Conservation (phyloP, 2,329 filamentous ascomycete species). For the Didymellaceae sp. region DNA sequence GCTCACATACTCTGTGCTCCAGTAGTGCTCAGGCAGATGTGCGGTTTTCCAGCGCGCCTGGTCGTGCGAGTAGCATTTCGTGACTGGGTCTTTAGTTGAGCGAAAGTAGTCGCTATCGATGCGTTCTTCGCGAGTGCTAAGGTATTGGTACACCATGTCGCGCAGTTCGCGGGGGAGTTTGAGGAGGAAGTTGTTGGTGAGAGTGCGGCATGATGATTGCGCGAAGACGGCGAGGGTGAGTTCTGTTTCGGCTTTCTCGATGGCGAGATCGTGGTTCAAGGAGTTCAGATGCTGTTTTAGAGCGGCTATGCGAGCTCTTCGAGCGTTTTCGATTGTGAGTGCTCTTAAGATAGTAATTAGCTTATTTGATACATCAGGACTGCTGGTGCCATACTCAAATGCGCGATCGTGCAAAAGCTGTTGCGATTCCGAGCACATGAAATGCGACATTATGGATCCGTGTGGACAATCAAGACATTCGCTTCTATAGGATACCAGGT, state of each 20-base stretch:
- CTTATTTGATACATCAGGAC: too few species aligned
- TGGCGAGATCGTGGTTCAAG: conserved; percentile 7
- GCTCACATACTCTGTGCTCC: conserved; percentile 17
- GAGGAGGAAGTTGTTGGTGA: conserved; percentile 16
- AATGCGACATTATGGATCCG: background rate
- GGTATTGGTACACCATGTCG: conserved; percentile 28
- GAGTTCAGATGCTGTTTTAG: conserved; percentile 6
- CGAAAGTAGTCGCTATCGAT: conserved; percentile 31
- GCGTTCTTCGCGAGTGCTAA: conserved; percentile 19
- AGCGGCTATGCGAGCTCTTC: background rate
- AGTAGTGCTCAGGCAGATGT: conserved; percentile 28
- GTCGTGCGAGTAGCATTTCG: conserved; percentile 24
- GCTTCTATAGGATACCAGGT: background rate
- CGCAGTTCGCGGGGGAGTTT: conserved; percentile 26
- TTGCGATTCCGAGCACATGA: background rate
- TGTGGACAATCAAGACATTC: too few species aligned
- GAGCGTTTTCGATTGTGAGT: background rate
- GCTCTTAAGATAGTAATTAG: background rate
- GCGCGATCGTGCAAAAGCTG: conserved; percentile 6
- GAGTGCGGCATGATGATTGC: conserved; percentile 21
- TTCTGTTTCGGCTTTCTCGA: conserved; percentile 9
- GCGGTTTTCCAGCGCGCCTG: conserved; percentile 24
- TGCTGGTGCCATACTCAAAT: conserved; percentile 2
- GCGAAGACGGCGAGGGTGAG: conserved; percentile 17
- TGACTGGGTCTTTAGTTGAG: conserved; percentile 25